phyloP scores from a whole-genome alignment of 202 grass and related monocot genomes.

The Dendrocalamus latiflorus region DNA sequence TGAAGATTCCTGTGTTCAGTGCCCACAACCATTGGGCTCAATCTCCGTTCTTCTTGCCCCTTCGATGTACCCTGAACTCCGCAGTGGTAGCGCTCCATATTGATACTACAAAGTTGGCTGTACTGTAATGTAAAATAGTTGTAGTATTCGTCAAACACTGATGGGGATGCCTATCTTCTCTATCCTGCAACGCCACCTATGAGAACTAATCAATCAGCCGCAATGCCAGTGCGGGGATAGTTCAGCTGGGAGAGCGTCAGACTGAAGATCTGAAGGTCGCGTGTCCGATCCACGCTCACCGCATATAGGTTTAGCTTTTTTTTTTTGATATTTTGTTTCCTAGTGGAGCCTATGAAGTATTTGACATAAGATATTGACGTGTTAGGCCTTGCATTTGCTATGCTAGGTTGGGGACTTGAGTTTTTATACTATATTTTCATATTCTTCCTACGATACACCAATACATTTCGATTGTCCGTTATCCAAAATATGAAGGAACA shows the following conservation, averaged over 20 bases:
- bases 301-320: neutral
- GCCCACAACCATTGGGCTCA: neutral
- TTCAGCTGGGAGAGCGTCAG: constrained; percentile 97
- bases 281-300: constrained; percentile 95
- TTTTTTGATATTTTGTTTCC: neutral
- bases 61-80: neutral
- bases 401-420: no score
- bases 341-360: neutral
- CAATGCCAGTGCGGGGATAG: constrained; percentile 45
- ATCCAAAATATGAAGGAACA: no score
- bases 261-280: constrained; percentile 99
- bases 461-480: no score
- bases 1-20: constrained; percentile 14
- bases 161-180: neutral
- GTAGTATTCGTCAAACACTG: neutral
- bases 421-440: no score
- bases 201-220: no score
- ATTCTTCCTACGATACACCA: no score
- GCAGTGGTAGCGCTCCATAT: neutral
- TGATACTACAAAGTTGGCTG: neutral
- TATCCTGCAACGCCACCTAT: neutral
- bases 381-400: no score
- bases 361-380: neutral
- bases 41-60: neutral
- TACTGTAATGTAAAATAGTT: neutral